phyloP scores from a whole-genome alignment of 768 basidiomycete species.

The Boletus rubescentipes region DNA sequence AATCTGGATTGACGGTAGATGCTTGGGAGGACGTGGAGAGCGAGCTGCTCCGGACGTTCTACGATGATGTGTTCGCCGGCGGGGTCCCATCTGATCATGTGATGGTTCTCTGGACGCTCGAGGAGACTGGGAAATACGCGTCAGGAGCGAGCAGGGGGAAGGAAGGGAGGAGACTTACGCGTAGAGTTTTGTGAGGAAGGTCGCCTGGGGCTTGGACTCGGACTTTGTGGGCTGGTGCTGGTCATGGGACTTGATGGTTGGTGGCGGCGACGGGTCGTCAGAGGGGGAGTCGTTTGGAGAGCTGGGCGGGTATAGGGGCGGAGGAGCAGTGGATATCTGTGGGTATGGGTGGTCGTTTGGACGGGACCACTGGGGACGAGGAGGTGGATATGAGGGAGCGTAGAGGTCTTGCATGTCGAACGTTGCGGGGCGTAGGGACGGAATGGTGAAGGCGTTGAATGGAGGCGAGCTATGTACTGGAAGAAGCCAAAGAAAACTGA shows the following conservation, averaged over 20 bases:
- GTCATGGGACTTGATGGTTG: conserved; percentile 35
- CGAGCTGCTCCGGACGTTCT: conserved; percentile 89
- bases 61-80: conserved; percentile 95
- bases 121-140: conserved; percentile 56
- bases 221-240: conserved; percentile 60
- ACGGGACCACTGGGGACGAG: conserved; percentile 41
- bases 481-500: conserved; percentile 34
- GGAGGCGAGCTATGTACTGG: conserved; percentile 30
- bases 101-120: conserved; percentile 89
- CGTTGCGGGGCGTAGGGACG: conserved; percentile 41
- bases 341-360: conserved; percentile 35
- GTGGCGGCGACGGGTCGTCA: conserved; percentile 48
- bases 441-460: conserved; percentile 36
- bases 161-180: conserved; percentile 57
- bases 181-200: conserved; percentile 97
- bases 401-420: conserved; percentile 50
- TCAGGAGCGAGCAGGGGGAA: conserved; percentile 14
- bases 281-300: conserved; percentile 41
- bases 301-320: conserved; percentile 34
- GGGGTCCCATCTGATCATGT: conserved; percentile 97
- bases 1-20: conserved; percentile 97
- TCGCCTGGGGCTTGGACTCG: conserved; percentile 83
- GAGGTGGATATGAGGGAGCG: conserved; percentile 38
- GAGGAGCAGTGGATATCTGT: conserved; percentile 33
- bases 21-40: conserved; percentile 88